Evolutionary conservation across 1,284 basidiomycete genomes (phyloP).

Genomic region (Sanghuangporus baumii): DNA sequence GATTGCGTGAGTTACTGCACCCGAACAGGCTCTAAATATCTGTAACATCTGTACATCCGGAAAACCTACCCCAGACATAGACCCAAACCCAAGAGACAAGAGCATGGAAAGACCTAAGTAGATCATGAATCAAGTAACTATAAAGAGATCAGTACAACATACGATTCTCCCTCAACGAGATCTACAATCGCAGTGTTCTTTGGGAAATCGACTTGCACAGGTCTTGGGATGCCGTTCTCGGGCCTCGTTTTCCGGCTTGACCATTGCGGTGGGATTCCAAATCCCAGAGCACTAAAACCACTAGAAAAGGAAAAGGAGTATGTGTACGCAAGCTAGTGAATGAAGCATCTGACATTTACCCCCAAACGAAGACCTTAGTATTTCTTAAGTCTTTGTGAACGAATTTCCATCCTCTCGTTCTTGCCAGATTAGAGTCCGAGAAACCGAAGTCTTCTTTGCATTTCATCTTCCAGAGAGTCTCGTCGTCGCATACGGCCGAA

Average conservation of each 20-base stretch:
- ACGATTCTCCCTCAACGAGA: slow-evolving; percentile 79
- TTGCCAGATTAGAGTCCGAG: slow-evolving; percentile 57
- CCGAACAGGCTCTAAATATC: too few relatives aligned
- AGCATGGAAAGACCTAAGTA: slow-evolving; percentile 70
- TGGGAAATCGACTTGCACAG: slow-evolving; percentile 52
- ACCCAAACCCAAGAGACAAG: slow-evolving; percentile 68
- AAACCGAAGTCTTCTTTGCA: slow-evolving; percentile 77
- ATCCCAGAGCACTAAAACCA: too few relatives aligned
- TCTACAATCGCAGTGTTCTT: slow-evolving; percentile 58
- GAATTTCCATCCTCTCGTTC: slow-evolving; percentile 71
- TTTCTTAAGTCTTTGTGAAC: slow-evolving; percentile 65
- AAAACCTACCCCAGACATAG: slow-evolving; percentile 70
- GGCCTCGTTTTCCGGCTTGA: too few relatives aligned
- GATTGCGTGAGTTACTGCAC: too few relatives aligned
- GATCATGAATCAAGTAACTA: slow-evolving; percentile 6
- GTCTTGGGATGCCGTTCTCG: slow-evolving; percentile 55
- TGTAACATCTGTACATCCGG: not conserved
- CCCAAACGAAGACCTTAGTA: slow-evolving; percentile 75
- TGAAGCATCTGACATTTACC: slow-evolving; percentile 41
- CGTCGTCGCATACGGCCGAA: slow-evolving; percentile 56
- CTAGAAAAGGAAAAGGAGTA: slow-evolving; percentile 32
- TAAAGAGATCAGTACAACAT: slow-evolving; percentile 23
- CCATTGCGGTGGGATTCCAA: too few relatives aligned
- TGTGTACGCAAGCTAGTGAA: not conserved
- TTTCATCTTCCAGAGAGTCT: slow-evolving; percentile 74